A percentile compares a stretch with the other conserved stretches of the same genome.
Conservation (phyloP, 805 yeast genomes). For the Starmerella gropengiesseri region DNA sequence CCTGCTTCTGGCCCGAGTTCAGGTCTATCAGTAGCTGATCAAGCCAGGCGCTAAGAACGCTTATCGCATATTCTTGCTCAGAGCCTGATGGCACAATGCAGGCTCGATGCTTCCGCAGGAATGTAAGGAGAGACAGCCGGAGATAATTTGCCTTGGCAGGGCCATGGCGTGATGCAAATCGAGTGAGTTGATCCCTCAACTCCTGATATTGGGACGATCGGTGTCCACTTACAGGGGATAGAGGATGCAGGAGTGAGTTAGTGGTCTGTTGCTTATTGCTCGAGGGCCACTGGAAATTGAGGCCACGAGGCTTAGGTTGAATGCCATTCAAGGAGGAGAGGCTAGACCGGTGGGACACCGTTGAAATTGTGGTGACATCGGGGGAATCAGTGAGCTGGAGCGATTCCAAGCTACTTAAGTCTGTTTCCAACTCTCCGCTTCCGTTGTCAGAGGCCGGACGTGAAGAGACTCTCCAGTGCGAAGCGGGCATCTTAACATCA, state of each 20-base stretch:
- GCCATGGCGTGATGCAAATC: conserved; percentile 16
- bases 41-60: conserved; percentile 34
- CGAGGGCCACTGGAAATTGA: not conserved
- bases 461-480: not conserved
- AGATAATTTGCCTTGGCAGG: conserved; percentile 29
- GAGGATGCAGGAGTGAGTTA: not conserved
- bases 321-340: conserved; percentile 14
- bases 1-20: conserved; percentile 14
- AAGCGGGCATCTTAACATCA: not conserved
- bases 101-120: conserved; percentile 27
- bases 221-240: not conserved
- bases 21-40: conserved; percentile 26
- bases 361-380: conserved; percentile 8
- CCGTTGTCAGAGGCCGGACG: not conserved
- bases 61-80: conserved; percentile 21
- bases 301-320: not conserved
- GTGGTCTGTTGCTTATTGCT: not conserved
- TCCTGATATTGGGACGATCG: conserved; percentile 2
- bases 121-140: conserved; percentile 36
- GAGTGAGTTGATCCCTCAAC: conserved; percentile 16
- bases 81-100: conserved; percentile 22
- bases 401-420: conserved; percentile 14
- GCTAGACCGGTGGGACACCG: conserved; percentile 12
- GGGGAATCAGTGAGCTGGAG: conserved; percentile 13
- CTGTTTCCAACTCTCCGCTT: conserved; percentile 6